Percentiles rank a stretch among this genome's conserved stretches.
Conservation (phyloP, 2,329 filamentous ascomycete genomes). For the Ceratocystis ficicola region DNA sequence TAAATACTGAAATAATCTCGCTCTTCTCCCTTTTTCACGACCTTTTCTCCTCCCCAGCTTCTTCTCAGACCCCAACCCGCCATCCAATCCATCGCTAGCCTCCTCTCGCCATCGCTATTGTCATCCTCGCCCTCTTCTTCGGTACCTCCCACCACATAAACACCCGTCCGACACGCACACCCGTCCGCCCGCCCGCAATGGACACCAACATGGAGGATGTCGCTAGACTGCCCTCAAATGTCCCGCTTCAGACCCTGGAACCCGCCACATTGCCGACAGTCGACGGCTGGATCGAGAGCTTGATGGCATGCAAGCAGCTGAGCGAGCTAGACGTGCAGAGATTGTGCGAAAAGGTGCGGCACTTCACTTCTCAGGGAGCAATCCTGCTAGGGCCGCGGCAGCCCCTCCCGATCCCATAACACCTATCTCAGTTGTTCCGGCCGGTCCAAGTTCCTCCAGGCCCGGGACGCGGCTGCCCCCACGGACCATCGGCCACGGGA, state of each 20-base stretch:
- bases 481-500: slow-evolving; percentile 81
- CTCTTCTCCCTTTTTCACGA: neutral
- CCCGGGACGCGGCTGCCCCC: slow-evolving; percentile 32
- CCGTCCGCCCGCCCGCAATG: slow-evolving; percentile 40
- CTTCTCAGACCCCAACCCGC: slow-evolving; percentile 21
- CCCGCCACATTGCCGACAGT: slow-evolving; percentile 83
- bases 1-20: slow-evolving; percentile 7
- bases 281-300: slow-evolving; percentile 95
- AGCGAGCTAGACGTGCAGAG: slow-evolving; percentile 88
- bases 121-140: slow-evolving; percentile 15
- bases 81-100: slow-evolving; percentile 16
- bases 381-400: neutral
- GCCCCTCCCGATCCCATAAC: neutral
- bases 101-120: slow-evolving; percentile 22
- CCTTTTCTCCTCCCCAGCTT: neutral
- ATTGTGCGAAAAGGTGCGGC: slow-evolving; percentile 86
- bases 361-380: neutral
- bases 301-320: slow-evolving; percentile 98
- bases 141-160: slow-evolving; percentile 21
- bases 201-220: slow-evolving; percentile 99
- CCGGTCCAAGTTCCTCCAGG: slow-evolving; percentile 72
- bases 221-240: slow-evolving; percentile 67
- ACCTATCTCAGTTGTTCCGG: neutral
- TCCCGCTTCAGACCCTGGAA: slow-evolving; percentile 57
- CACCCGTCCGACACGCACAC: slow-evolving; percentile 23